Evolutionary conservation across 768 basidiomycete genomes (phyloP), one percentile per base, ranked within the genome.

Genomic region (Leccinellum rugosiceps): DNA sequence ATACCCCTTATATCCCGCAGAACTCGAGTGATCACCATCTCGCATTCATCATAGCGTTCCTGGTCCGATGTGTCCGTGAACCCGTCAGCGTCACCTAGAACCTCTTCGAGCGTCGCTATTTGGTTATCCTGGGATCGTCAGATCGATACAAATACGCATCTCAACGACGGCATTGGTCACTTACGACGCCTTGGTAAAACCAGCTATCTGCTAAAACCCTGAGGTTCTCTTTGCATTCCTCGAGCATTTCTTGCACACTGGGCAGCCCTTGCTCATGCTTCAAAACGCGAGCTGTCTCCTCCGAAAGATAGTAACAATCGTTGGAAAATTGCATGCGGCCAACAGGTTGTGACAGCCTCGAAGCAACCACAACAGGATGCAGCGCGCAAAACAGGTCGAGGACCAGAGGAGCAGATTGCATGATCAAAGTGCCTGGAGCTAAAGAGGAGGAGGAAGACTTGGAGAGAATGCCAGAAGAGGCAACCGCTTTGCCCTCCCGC

Each of bases 301-400:
- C 71, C 30, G 77, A 78, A 26, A 95, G 78, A 68, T 87, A 91
- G 21, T 81, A 64, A 62, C 86, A 92, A 60, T 95, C 88, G 68
- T 97, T 97, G 17, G 90, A 85, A 68, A 88, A 88, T 50, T 83
- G 82, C 80, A 96, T 86, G 1, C 80, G 76, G 26, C 77, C 72
- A 19, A 82, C 83, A 10, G 86, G 75, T 0, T 79, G 74, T 35
- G 77, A 70, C 30, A 90, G 70, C 46, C 77, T 74, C 35, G 75
- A 63, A 1, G 76, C 70, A 58, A 83, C 84, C 32, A 78, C 78
- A 35, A 89, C 78, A 13, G 92, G 92, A 67, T 90, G 85, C 25
- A 97, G 69, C 1, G 91, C 90, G 45, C 88, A 81, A 72, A 86
- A 90, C 9, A 97, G 74, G 53, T 95, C 93, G 54, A 96, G 76